phyloP scores from a whole-genome alignment of 179 eudicot species.

The Corrigiola litoralis region DNA sequence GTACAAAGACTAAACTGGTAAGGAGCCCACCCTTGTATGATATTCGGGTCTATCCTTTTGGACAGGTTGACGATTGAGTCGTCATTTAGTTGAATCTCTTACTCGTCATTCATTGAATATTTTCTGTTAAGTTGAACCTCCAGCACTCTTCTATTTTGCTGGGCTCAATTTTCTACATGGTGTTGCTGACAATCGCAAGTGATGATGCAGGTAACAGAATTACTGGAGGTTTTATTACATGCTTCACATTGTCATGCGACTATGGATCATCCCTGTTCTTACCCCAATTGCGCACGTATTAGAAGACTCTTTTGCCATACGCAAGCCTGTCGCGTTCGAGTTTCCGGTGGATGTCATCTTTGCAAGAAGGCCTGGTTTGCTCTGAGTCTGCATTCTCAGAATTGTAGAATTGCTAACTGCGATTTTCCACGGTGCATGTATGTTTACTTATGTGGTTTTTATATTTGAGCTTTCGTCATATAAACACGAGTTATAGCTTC shows the following conservation, averaged over 20 bases:
- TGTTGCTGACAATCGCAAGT: constrained; percentile 2
- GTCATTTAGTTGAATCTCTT: too few species aligned
- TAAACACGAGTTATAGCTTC: not conserved
- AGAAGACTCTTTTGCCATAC: constrained; percentile 49
- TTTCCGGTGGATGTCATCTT: constrained; percentile 40
- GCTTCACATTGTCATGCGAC: constrained; percentile 37
- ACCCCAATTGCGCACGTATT: constrained; percentile 38
- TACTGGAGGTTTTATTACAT: constrained; percentile 45
- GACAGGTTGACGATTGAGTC: too few species aligned
- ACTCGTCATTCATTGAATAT: too few species aligned
- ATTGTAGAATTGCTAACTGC: constrained; percentile 51
- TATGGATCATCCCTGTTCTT: constrained; percentile 30
- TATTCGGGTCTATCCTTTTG: not conserved
- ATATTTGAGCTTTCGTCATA: not conserved
- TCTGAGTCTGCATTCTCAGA: constrained; percentile 41
- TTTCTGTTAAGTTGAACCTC: not conserved
- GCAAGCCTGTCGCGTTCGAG: constrained; percentile 32
- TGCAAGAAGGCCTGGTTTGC: constrained; percentile 46
- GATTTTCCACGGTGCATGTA: constrained; percentile 66
- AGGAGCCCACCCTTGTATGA: constrained; percentile 1
- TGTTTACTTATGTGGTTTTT: constrained; percentile 17
- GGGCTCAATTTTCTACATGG: too few species aligned
- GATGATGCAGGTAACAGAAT: constrained; percentile 34
- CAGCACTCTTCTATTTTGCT: too few species aligned
- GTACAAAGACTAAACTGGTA: constrained; percentile 25